Evolutionary conservation across 2,329 filamentous ascomycete genomes (phyloP).

Genomic region (Penicillium crustosum): DNA sequence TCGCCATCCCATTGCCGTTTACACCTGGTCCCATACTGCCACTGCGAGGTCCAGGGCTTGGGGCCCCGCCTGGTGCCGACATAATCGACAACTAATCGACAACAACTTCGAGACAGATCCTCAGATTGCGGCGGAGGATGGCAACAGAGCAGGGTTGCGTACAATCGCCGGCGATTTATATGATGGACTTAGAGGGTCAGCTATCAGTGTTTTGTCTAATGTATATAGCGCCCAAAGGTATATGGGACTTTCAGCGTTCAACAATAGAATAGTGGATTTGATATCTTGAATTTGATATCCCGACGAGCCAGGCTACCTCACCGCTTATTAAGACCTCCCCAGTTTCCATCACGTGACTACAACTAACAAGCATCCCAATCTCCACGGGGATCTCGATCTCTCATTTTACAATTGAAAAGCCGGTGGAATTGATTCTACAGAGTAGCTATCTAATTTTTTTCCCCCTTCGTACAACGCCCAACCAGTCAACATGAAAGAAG

Average conservation of each 20-base stretch:
- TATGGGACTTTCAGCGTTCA: background rate
- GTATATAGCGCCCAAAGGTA: background rate
- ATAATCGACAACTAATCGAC: constrained; percentile 26
- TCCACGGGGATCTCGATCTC: background rate
- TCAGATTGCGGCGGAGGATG: background rate
- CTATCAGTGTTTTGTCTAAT: background rate
- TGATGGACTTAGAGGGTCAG: background rate
- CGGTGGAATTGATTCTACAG: background rate
- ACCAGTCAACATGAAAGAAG: constrained; percentile 24
- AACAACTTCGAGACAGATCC: background rate
- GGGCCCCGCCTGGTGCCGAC: constrained; percentile 49
- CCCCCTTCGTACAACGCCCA: background rate
- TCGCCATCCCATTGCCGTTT: constrained; percentile 40
- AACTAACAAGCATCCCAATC: background rate
- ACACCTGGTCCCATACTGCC: constrained; percentile 49
- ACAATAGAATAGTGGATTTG: constrained; percentile 15
- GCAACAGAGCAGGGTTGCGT: background rate
- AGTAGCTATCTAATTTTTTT: background rate
- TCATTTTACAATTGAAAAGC: background rate
- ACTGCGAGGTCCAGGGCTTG: constrained; percentile 51
- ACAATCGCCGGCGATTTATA: background rate
- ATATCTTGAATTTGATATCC: constrained; percentile 28
- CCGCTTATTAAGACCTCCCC: constrained; percentile 17
- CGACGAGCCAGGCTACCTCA: constrained; percentile 8
- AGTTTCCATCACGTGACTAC: constrained; percentile 16